Base-by-base conservation (phyloP, 768 basidiomycete species). In the Termitomyces sp. region DNA sequence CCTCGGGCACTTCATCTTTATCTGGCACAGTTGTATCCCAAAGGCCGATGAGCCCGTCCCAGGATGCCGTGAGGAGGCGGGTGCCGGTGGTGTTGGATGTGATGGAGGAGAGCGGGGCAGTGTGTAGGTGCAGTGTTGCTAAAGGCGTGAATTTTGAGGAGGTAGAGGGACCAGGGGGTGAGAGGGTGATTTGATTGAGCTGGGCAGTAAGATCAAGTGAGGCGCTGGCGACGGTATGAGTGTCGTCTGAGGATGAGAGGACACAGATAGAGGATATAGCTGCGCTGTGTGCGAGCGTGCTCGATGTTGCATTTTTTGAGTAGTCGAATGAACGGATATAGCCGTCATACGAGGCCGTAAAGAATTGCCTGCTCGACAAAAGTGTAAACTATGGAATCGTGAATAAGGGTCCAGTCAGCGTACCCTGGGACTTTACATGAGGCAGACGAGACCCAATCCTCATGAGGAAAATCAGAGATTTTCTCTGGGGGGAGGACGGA, bases 381-480 rank as follows among this genome's bases (percentile, higher is more conserved):
- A 57, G 54, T 27, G 42, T 38, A 45, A n/a, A 44, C 57, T 62
- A 47, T 38, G 38, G 19, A 38, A 21, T 32, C 4, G 44, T 37
- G 41, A 31, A 42, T 35, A 48, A 19, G 44, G 21, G 23, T 42
- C 19, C 4, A 41, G 46, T 44, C 63, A 69, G 43, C 59, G 16
- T 53, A 89, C 87, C 81, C 81, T 58, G 75, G 73, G 47, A 82
- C 66, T 60, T 77, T 70, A 66, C 84, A 87, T 5, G 84, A 86
- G 19, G 92, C 81, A 16, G 86, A 85, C 2, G 92, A 94, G 0
- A 97, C 90, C 96, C 96, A 98, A 61, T 98, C 95, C 53, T 98
- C 89, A 60, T 94, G 90, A 2, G 90, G 87, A 52, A 93, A 75
- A 47, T 87, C 80, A 0, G 87, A 82, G 71, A 93, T 82, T 59